Percentiles rank a stretch among this genome's conserved stretches.
These are phyloP conservation scores for Naematelia aurantialba DNA, from an alignment of 768 basidiomycete genomes.

Conservation along the genomic window DNA sequence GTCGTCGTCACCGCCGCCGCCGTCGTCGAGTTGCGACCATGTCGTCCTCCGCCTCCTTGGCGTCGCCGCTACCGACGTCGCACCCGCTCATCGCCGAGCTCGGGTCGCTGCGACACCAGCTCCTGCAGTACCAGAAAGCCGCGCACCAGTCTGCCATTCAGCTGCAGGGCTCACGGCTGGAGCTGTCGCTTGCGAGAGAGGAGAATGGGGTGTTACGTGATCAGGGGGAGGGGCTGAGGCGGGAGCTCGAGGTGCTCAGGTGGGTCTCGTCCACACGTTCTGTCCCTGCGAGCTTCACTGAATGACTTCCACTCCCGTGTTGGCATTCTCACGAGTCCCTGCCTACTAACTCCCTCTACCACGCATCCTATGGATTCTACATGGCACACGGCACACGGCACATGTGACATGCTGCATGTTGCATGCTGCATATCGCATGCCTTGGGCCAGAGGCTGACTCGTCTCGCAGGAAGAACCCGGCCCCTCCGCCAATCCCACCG, in stretches of 20 bases:
- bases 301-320: too few relatives aligned
- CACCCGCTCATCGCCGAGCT: conserved; percentile 49
- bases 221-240: conserved; percentile 7
- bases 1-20: too few relatives aligned
- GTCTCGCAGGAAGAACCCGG: conserved; percentile 12
- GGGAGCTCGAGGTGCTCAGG: conserved; percentile 38
- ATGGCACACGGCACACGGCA: too few relatives aligned
- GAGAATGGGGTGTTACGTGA: conserved; percentile 20
- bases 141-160: conserved; percentile 46
- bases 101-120: conserved; percentile 41
- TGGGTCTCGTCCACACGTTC: conserved; percentile 15
- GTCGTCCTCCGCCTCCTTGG: neutral
- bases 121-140: conserved; percentile 44
- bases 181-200: conserved; percentile 33
- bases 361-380: too few relatives aligned
- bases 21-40: too few relatives aligned
- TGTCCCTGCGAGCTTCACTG: too few relatives aligned
- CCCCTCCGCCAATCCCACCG: conserved; percentile 21
- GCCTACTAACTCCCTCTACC: too few relatives aligned
- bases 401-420: too few relatives aligned
- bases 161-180: conserved; percentile 46
- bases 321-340: too few relatives aligned
- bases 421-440: too few relatives aligned
- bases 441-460: too few relatives aligned
- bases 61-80: conserved; percentile 18